phyloP scores from a whole-genome alignment of 805 yeast genomes.

The Zygotorulaspora danielsina region DNA sequence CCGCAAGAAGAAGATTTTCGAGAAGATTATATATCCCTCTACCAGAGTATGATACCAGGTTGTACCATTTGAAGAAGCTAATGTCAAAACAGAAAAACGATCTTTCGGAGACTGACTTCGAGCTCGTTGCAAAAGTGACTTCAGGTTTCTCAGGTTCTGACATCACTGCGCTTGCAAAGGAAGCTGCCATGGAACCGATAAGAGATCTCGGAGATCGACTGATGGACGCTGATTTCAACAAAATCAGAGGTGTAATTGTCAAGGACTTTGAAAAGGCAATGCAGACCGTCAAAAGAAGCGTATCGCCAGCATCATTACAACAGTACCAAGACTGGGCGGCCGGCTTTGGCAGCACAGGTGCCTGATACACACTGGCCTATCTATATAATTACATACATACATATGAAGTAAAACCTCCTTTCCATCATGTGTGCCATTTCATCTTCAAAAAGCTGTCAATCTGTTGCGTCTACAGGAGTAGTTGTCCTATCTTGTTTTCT shows the following conservation, averaged over 20 bases:
- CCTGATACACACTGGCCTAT: constrained; percentile 37
- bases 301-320: constrained; percentile 69
- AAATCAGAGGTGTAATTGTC: constrained; percentile 69
- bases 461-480: too few relatives aligned
- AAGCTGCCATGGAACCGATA: constrained; percentile 97
- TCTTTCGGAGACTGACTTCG: constrained; percentile 59
- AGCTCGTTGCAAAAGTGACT: constrained; percentile 58
- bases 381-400: background rate
- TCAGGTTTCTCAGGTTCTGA: constrained; percentile 93
- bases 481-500: too few relatives aligned
- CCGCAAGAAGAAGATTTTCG: constrained; percentile 91
- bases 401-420: background rate
- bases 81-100: constrained; percentile 65
- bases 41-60: constrained; percentile 82
- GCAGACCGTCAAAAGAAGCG: constrained; percentile 82
- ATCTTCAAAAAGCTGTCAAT: too few relatives aligned
- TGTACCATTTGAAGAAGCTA: constrained; percentile 65
- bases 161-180: constrained; percentile 91
- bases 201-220: constrained; percentile 85
- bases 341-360: constrained; percentile 87
- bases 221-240: constrained; percentile 62
- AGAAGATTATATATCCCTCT: constrained; percentile 90
- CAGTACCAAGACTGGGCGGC: constrained; percentile 87
- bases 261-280: constrained; percentile 76
- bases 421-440: too few relatives aligned